Percentiles rank a stretch among this genome's conserved stretches.
These are phyloP conservation scores for Ophiosphaerella korrae DNA, from an alignment of 2,329 filamentous ascomycete species.

Conservation along the genomic window DNA sequence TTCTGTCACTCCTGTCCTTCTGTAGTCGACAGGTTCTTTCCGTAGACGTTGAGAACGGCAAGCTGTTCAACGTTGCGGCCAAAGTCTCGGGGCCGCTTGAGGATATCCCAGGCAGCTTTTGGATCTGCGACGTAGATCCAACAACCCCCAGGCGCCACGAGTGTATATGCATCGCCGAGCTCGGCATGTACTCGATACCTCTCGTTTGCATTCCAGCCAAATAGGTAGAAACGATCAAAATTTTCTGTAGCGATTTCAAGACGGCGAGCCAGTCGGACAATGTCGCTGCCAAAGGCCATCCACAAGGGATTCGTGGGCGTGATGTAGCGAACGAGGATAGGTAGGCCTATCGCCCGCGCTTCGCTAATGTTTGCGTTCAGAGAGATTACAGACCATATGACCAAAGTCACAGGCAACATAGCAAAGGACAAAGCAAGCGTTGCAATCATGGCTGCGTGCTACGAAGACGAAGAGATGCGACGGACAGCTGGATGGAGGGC, in stretches of 20 bases:
- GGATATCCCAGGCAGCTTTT: constrained; percentile 6
- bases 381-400: constrained; percentile 10
- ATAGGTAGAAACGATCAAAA: constrained; percentile 6
- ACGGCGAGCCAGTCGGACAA: constrained; percentile 3
- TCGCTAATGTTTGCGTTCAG: constrained; percentile 8
- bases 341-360: constrained; percentile 16
- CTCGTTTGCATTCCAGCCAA: constrained; percentile 14
- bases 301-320: constrained; percentile 18
- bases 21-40: constrained; percentile 25
- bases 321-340: constrained; percentile 18
- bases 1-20: constrained; percentile 32
- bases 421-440: constrained; percentile 4
- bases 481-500: background rate
- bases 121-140: constrained; percentile 14
- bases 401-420: constrained; percentile 3
- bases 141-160: constrained; percentile 8
- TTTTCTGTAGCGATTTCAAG: constrained; percentile 7
- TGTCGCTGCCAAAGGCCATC: constrained; percentile 13
- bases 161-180: constrained; percentile 4
- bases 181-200: background rate
- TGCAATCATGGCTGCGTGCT: constrained; percentile 2
- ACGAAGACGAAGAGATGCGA: background rate
- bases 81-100: constrained; percentile 15
- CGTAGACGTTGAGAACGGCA: constrained; percentile 26
- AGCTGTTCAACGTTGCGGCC: constrained; percentile 20